phyloP scores from a whole-genome alignment of 2,329 filamentous ascomycete genomes.

The Phialemoniopsis sp. region DNA sequence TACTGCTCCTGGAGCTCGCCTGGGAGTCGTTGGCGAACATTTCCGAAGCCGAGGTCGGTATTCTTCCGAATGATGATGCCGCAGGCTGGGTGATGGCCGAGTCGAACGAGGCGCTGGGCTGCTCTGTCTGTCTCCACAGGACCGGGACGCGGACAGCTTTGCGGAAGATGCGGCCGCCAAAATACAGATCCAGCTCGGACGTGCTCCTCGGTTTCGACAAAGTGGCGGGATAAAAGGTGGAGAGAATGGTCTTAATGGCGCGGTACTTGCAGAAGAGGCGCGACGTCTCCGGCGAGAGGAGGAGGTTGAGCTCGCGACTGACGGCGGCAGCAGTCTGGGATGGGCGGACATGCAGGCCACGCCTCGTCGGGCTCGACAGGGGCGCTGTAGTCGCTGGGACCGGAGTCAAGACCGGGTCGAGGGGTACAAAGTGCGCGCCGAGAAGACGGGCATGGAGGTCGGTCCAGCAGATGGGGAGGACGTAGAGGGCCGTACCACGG shows the following conservation, averaged over 20 bases:
- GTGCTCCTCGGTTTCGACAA: slow-evolving; percentile 22
- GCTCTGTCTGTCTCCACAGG: slow-evolving; percentile 40
- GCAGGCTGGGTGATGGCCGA: slow-evolving; percentile 25
- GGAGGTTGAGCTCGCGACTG: slow-evolving; percentile 35
- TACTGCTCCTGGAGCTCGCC: slow-evolving; percentile 3
- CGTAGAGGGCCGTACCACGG: slow-evolving; percentile 41
- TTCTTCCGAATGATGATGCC: slow-evolving; percentile 23
- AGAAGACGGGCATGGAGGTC: slow-evolving; percentile 45
- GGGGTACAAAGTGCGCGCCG: slow-evolving; percentile 38
- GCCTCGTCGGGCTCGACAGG: slow-evolving; percentile 23
- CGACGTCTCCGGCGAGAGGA: slow-evolving; percentile 28
- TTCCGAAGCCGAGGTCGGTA: slow-evolving; percentile 6
- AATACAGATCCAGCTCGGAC: slow-evolving; percentile 44
- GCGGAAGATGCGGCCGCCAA: slow-evolving; percentile 39
- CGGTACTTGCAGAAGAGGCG: slow-evolving; percentile 29
- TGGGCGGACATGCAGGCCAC: slow-evolving; percentile 24
- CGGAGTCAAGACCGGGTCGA: slow-evolving; percentile 35
- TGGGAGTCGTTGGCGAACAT: not conserved
- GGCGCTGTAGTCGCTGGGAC: slow-evolving; percentile 24
- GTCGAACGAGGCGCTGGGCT: slow-evolving; percentile 22
- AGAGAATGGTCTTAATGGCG: slow-evolving; percentile 38
- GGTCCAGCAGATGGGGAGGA: slow-evolving; percentile 52
- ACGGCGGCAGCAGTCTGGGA: slow-evolving; percentile 37
- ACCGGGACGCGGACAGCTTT: slow-evolving; percentile 42
- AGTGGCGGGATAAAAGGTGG: slow-evolving; percentile 34